phyloP scores from a whole-genome alignment of 2,329 filamentous ascomycete genomes.

The Nothomitra cinnamomea region DNA sequence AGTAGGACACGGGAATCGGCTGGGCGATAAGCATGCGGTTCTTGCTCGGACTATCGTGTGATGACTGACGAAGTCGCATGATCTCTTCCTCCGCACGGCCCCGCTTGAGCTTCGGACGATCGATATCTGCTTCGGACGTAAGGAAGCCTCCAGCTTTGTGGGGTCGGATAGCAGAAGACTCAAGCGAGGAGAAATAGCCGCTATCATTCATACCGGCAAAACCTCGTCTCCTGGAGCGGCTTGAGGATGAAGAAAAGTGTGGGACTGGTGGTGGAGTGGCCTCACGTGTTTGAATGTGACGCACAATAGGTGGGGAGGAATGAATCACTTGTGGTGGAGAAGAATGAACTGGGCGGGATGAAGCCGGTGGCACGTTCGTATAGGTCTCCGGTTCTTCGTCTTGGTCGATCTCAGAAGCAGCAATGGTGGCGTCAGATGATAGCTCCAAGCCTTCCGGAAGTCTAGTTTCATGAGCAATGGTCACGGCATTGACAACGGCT shows the following conservation, averaged over 20 bases:
- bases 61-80: conserved; percentile 77
- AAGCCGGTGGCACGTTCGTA: conserved; percentile 24
- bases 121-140: conserved; percentile 56
- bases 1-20: conserved; percentile 21
- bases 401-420: conserved; percentile 33
- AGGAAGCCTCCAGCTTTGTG: conserved; percentile 46
- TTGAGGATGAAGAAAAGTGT: conserved; percentile 44
- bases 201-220: conserved; percentile 75
- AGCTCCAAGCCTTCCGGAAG: conserved; percentile 33
- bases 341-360: conserved; percentile 25
- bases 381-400: conserved; percentile 24
- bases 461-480: conserved; percentile 18
- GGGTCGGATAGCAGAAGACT: conserved; percentile 71
- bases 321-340: conserved; percentile 45
- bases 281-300: conserved; percentile 35
- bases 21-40: conserved; percentile 34
- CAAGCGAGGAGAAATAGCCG: conserved; percentile 90
- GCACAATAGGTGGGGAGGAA: conserved; percentile 74
- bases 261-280: conserved; percentile 61
- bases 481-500: not conserved
- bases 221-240: conserved; percentile 57
- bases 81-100: conserved; percentile 94
- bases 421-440: conserved; percentile 34
- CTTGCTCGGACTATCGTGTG: conserved; percentile 80
- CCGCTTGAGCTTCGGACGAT: conserved; percentile 66